phyloP scores from a whole-genome alignment of 2,329 filamentous ascomycete species.

The Stemphylium lycopersici region DNA sequence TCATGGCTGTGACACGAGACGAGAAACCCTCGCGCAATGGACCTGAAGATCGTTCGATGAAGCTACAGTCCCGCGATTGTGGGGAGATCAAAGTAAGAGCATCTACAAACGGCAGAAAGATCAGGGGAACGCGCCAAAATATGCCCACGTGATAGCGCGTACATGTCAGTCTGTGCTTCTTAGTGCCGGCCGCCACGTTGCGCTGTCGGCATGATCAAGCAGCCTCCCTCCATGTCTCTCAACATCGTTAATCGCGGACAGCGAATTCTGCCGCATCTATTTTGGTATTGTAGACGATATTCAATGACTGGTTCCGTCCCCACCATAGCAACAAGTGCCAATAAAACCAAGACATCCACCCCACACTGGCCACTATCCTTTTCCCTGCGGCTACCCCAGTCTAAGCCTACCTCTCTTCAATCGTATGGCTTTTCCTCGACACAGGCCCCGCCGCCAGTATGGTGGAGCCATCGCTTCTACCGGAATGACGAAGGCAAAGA shows the following conservation, averaged over 20 bases:
- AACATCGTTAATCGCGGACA: background rate
- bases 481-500: conserved; percentile 59
- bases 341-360: background rate
- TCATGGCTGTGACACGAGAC: no score
- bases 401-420: conserved; percentile 12
- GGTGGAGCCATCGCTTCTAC: conserved; percentile 74
- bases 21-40: no score
- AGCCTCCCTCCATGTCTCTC: conserved; percentile 1
- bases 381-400: conserved; percentile 19
- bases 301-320: conserved; percentile 2
- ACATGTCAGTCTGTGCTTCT: conserved; percentile 6
- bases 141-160: conserved; percentile 10
- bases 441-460: conserved; percentile 38
- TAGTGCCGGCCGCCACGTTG: background rate
- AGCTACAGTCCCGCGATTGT: background rate
- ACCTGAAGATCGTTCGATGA: background rate
- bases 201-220: background rate
- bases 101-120: background rate
- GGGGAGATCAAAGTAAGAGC: background rate
- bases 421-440: conserved; percentile 11
- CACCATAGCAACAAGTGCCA: background rate
- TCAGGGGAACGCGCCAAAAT: background rate
- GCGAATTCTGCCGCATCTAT: background rate
- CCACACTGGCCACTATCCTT: conserved; percentile 30
- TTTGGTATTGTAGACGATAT: background rate